Evolutionary conservation across 108 stramenopile species (phyloP), one percentile per base, ranked within the genome.

Genomic region (Bacterosira constricta): DNA sequence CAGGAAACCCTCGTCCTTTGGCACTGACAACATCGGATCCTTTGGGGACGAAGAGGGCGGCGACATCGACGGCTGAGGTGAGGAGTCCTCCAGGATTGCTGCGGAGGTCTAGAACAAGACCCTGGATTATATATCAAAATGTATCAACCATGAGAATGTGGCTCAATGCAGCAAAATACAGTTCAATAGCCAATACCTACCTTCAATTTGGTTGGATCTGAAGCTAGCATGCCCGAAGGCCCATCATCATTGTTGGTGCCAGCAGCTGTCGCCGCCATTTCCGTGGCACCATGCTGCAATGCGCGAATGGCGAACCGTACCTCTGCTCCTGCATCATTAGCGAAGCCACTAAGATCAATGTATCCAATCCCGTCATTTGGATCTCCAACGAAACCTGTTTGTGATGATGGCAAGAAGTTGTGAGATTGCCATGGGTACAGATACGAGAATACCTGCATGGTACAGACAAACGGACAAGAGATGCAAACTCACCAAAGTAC

Each of bases 61-160:
- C 69, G 3, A 98, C 94, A 71, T 97, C 96, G 6, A 98, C 96
- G 4, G 97, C 97, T 0, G 90, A 88, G 6, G 92, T 96, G 26
- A 98, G 84, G 53, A 98, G 77, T 11, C 97, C 97, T 27, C 97
- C 97, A 18, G 97, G 97, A 72, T 98, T 98, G n/a, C 93, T 91
- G 26, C 97, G 79, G 46, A 98, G 78, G 83, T 98, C 97, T 44
- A 98, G 71, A 18, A 98, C 73, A 45, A 98, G 46, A 17, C 96
- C 96, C 73, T 85, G 25, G 12, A 54, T 54, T 35, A 36, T 17
- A 20, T n/a, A 10, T 6, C 6, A 35, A 71, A 6, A 49, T 20
- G 47, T n/a, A 64, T 45, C 0, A 23, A 52, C 13, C 63, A 34
- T 15, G 21, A 66, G 0, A 0, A 21, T 13, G n/a, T n/a, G n/a